These are phyloP conservation scores for Aschersonia sp. DNA, from an alignment of 2,329 filamentous ascomycete genomes.

Conservation along the genomic window DNA sequence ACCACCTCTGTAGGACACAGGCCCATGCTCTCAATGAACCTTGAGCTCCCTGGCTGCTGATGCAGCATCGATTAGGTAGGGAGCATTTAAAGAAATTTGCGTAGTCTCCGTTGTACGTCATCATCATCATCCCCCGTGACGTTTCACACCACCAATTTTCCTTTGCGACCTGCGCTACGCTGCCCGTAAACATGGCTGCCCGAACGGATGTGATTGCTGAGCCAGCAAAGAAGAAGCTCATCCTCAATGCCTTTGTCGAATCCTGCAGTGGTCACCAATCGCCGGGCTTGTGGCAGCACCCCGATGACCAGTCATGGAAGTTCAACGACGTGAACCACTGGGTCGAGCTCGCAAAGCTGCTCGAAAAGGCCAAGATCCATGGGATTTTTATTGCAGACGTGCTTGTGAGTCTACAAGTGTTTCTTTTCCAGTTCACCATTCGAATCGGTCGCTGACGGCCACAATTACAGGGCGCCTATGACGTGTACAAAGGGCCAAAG, in stretches of 20 bases:
- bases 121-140: background rate
- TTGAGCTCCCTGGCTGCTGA: too few relatives aligned
- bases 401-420: constrained; percentile 7
- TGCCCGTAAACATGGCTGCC: background rate
- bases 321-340: constrained; percentile 49
- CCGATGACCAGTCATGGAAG: constrained; percentile 43
- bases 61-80: too few relatives aligned
- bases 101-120: constrained; percentile 17
- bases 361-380: constrained; percentile 26
- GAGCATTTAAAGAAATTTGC: too few relatives aligned
- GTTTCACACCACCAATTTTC: background rate
- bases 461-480: constrained; percentile 38
- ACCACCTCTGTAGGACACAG: too few relatives aligned
- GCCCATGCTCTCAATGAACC: too few relatives aligned
- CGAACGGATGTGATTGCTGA: constrained; percentile 15
- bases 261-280: constrained; percentile 29
- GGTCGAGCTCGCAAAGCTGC: constrained; percentile 42
- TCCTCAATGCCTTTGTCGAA: constrained; percentile 28
- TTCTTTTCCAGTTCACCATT: background rate
- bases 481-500: constrained; percentile 49
- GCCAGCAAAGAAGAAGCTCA: constrained; percentile 20
- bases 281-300: constrained; percentile 41
- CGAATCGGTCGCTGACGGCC: background rate
- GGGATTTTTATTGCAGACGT: constrained; percentile 40
- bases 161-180: background rate